Conservation (phyloP, 176 grass and related monocot species). For the Oryza longistaminata region DNA sequence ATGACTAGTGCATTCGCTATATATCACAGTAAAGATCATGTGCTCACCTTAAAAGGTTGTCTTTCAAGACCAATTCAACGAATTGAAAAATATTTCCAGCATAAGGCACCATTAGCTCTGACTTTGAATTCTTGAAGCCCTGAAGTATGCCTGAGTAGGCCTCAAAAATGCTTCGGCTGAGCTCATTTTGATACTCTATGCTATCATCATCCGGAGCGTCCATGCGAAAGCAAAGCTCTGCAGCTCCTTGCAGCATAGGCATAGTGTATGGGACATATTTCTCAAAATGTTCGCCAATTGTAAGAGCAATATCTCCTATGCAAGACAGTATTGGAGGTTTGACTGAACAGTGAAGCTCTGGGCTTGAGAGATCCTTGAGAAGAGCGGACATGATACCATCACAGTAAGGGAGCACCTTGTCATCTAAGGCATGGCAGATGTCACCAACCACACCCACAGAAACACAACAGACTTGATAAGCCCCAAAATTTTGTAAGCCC, state of each 20-base stretch:
- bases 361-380: conserved; percentile 57
- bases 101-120: conserved; percentile 65
- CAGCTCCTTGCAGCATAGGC: conserved; percentile 65
- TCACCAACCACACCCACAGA: conserved; percentile 64
- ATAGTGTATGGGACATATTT: conserved; percentile 62
- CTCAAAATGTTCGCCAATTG: conserved; percentile 72
- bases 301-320: conserved; percentile 77
- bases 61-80: conserved; percentile 56
- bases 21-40: neutral
- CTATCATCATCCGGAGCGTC: conserved; percentile 58
- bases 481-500: conserved; percentile 60
- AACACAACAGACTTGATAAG: conserved; percentile 60
- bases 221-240: conserved; percentile 48
- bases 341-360: conserved; percentile 54
- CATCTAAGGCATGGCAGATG: conserved; percentile 59
- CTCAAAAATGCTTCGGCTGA: conserved; percentile 66
- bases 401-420: conserved; percentile 55
- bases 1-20: neutral
- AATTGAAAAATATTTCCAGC: conserved; percentile 61
- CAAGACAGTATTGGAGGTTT: conserved; percentile 72
- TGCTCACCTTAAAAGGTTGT: conserved; percentile 52
- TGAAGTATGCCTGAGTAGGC: conserved; percentile 78
- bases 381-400: conserved; percentile 60
- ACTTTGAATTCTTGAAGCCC: conserved; percentile 64
- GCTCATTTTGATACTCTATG: conserved; percentile 59